These are phyloP conservation scores for Tulasnella sp. DNA, from an alignment of 768 basidiomycete genomes.

Conservation along the genomic window DNA sequence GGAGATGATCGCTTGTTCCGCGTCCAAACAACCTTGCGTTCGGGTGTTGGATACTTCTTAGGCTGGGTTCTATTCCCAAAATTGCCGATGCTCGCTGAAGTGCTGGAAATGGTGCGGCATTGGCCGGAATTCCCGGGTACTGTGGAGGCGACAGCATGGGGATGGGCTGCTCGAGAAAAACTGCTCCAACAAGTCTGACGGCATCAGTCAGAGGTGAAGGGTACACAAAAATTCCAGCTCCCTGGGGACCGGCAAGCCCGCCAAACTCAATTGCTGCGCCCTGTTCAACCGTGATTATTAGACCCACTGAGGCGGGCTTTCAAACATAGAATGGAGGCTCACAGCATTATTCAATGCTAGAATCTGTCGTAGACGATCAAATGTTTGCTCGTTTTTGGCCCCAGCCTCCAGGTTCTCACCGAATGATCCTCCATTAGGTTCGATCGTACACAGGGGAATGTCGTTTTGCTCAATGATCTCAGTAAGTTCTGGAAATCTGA, in stretches of 20 bases:
- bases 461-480: slow-evolving; percentile 13
- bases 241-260: neutral
- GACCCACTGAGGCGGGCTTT: neutral
- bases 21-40: neutral
- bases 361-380: neutral
- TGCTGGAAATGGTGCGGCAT: neutral
- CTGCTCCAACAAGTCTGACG: slow-evolving; percentile 5
- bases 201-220: neutral
- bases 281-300: neutral
- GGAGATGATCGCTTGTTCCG: slow-evolving; percentile 9
- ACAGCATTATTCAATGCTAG: neutral
- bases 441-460: slow-evolving; percentile 15
- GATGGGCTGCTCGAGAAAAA: slow-evolving; percentile 16
- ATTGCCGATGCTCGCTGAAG: neutral
- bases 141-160: neutral
- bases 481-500: neutral
- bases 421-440: neutral
- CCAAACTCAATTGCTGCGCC: slow-evolving; percentile 7
- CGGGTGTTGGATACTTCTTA: neutral
- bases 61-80: neutral
- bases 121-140: neutral
- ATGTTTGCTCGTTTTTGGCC: neutral
- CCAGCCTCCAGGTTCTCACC: neutral
- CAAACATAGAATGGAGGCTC: neutral
- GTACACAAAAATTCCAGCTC: slow-evolving; percentile 20